These are phyloP conservation scores for Tolypocladium endophyticum DNA, from an alignment of 2,329 filamentous ascomycete genomes.

Conservation along the genomic window DNA sequence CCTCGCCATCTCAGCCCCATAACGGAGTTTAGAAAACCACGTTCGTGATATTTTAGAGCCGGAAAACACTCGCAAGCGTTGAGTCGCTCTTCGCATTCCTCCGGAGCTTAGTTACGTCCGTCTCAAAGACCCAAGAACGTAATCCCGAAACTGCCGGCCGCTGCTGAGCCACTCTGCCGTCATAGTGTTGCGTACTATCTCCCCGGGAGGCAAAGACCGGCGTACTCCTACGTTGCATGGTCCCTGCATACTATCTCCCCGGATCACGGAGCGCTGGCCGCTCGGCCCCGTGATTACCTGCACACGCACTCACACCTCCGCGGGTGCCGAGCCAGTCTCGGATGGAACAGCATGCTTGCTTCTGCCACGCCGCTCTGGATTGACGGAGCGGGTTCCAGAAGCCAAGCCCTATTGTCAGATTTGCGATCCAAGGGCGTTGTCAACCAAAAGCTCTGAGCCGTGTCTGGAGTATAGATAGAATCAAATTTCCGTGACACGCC, in stretches of 20 bases:
- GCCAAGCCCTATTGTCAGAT: background rate
- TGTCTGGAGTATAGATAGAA: background rate
- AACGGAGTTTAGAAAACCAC: background rate
- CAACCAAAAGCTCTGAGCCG: background rate
- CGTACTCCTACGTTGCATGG: background rate
- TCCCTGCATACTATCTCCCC: background rate
- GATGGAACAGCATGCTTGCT: background rate
- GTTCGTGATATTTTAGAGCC: background rate
- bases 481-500: background rate
- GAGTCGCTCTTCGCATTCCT: background rate
- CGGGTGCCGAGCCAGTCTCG: background rate
- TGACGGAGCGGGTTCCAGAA: background rate
- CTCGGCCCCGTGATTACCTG: background rate
- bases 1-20: background rate
- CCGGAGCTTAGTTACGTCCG: background rate
- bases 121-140: background rate
- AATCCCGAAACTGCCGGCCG: background rate
- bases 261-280: background rate
- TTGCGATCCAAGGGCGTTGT: background rate
- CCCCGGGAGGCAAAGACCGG: background rate
- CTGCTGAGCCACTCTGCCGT: no score
- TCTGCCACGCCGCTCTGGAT: background rate
- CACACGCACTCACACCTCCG: background rate
- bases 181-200: background rate
- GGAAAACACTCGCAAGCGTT: background rate